Evolutionary conservation across 768 basidiomycete species (phyloP).

Genomic region (Suillus subluteus): DNA sequence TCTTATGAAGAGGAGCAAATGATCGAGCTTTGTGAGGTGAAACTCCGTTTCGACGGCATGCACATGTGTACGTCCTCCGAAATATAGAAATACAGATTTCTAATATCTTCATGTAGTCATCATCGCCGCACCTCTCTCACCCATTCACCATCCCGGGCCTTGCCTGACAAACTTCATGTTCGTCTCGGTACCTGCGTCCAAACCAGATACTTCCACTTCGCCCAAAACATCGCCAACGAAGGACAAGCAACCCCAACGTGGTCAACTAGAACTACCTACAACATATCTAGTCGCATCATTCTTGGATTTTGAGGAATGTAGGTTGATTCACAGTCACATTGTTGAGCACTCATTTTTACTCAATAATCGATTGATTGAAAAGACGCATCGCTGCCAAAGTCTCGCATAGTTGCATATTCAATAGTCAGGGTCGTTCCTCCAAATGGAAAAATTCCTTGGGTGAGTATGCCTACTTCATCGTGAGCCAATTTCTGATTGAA

Average conservation of each 20-base stretch:
- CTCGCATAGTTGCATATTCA: slow-evolving; percentile 35
- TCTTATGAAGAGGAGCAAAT: slow-evolving; percentile 60
- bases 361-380: slow-evolving; percentile 35
- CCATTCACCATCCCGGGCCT: slow-evolving; percentile 42
- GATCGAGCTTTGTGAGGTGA: slow-evolving; percentile 66
- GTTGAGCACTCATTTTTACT: slow-evolving; percentile 34
- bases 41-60: slow-evolving; percentile 49
- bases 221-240: slow-evolving; percentile 31
- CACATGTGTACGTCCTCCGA: slow-evolving; percentile 43
- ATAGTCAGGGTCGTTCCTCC: slow-evolving; percentile 37
- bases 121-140: slow-evolving; percentile 45
- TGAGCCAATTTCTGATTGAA: slow-evolving; percentile 28
- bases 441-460: slow-evolving; percentile 43
- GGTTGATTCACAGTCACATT: slow-evolving; percentile 24
- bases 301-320: slow-evolving; percentile 68
- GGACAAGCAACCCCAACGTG: slow-evolving; percentile 28
- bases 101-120: slow-evolving; percentile 37
- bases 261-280: slow-evolving; percentile 30
- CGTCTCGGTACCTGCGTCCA: slow-evolving; percentile 41
- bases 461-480: slow-evolving; percentile 24
- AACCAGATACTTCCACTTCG: slow-evolving; percentile 27
- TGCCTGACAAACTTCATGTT: slow-evolving; percentile 51
- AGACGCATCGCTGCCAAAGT: slow-evolving; percentile 43
- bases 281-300: slow-evolving; percentile 56
- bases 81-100: background rate